These are phyloP conservation scores for Panicum virgatum DNA, from an alignment of 202 grass and related monocot genomes.

Conservation along the genomic window DNA sequence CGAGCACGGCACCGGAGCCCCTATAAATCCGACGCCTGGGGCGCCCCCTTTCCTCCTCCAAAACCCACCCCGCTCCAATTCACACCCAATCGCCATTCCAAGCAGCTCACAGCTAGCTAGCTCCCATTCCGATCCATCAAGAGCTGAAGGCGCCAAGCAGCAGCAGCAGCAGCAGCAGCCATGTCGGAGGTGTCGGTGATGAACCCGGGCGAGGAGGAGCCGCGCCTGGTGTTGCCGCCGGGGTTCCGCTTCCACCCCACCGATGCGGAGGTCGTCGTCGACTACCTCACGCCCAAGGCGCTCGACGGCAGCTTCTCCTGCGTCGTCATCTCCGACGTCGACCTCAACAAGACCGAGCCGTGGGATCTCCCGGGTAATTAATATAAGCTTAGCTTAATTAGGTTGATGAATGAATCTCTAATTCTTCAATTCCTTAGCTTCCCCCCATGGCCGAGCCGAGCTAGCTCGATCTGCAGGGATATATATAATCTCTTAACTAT, in stretches of 20 bases:
- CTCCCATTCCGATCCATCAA: not conserved
- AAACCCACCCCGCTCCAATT: conserved; percentile 10
- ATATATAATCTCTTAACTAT: too few relatives aligned
- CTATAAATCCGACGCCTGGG: not conserved
- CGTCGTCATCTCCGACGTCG: conserved; percentile 49
- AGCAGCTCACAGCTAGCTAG: too few relatives aligned
- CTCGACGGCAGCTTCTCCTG: conserved; percentile 35
- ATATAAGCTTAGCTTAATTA: too few relatives aligned
- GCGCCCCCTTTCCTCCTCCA: not conserved
- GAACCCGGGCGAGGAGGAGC: conserved; percentile 16
- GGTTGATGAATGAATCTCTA: too few relatives aligned
- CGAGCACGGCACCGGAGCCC: conserved; percentile 18
- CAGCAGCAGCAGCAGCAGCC: not conserved
- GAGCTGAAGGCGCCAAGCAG: not conserved
- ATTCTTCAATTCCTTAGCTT: too few relatives aligned
- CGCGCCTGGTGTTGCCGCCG: conserved; percentile 39
- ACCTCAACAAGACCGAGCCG: conserved; percentile 68
- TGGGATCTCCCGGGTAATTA: conserved; percentile 44
- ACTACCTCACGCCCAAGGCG: conserved; percentile 58
- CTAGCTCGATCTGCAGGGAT: too few relatives aligned
- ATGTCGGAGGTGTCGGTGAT: conserved; percentile 43
- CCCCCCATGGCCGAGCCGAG: too few relatives aligned
- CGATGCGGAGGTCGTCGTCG: conserved; percentile 53
- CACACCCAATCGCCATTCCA: not conserved
- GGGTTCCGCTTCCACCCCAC: conserved; percentile 72